Evolutionary conservation across 2,329 filamentous ascomycete genomes (phyloP).

Genomic region (Colletotrichum sublineola): DNA sequence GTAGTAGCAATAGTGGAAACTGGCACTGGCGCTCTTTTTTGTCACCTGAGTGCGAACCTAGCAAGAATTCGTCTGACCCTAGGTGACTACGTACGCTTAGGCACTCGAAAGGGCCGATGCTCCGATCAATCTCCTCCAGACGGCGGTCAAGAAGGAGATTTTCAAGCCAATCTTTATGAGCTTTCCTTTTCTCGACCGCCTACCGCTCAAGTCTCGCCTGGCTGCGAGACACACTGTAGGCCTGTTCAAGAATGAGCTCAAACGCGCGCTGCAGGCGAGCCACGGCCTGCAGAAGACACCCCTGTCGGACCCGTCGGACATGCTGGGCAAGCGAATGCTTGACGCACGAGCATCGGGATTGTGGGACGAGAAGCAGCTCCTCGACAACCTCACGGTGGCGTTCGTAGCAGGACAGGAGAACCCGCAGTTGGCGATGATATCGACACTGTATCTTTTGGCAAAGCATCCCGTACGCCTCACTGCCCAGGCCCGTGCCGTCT

Average conservation of each 20-base stretch:
- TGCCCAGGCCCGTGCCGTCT: slow-evolving; percentile 11
- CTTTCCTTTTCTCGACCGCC: slow-evolving; percentile 51
- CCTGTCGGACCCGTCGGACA: slow-evolving; percentile 5
- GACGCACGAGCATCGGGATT: slow-evolving; percentile 44
- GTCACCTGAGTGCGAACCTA: background rate
- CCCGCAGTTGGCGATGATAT: slow-evolving; percentile 54
- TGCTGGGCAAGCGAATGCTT: slow-evolving; percentile 45
- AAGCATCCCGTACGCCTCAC: slow-evolving; percentile 47
- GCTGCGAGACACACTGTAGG: slow-evolving; percentile 47
- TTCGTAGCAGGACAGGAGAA: slow-evolving; percentile 60
- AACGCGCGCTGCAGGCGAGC: slow-evolving; percentile 33
- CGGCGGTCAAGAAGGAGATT: slow-evolving; percentile 49
- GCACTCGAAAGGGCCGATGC: slow-evolving; percentile 44
- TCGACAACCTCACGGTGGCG: slow-evolving; percentile 55
- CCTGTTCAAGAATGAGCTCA: slow-evolving; percentile 47
- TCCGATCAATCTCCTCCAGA: slow-evolving; percentile 46
- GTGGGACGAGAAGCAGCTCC: slow-evolving; percentile 52
- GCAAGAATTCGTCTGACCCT: slow-evolving; percentile 22
- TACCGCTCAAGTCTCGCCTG: slow-evolving; percentile 46
- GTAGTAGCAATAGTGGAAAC: too few relatives aligned
- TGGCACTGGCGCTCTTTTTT: too few relatives aligned
- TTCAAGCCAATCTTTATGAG: slow-evolving; percentile 53
- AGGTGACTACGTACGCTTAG: slow-evolving; percentile 38
- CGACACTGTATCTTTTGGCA: slow-evolving; percentile 53
- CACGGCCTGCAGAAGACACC: slow-evolving; percentile 24